phyloP scores from a whole-genome alignment of 495 filamentous ascomycete genomes.

The Echria macrotheca region DNA sequence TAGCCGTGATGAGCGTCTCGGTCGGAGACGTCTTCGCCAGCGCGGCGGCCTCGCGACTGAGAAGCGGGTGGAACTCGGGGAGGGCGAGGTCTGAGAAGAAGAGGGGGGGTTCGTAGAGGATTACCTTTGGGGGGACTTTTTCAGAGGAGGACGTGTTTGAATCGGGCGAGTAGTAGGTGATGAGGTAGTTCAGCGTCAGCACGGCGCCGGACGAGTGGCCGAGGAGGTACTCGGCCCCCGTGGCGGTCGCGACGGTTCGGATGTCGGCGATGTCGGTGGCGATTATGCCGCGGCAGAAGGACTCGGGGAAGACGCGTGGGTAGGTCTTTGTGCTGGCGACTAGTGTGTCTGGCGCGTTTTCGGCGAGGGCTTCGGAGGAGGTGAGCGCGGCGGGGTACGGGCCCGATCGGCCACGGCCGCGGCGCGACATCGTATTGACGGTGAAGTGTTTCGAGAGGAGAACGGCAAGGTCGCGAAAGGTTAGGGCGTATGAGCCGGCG shows the following conservation, averaged over 20 bases:
- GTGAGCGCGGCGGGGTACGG: slow-evolving; percentile 8
- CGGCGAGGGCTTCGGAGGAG: background rate
- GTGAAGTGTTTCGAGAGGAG: slow-evolving; percentile 9
- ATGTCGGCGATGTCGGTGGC: slow-evolving; percentile 12
- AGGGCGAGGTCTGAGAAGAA: background rate
- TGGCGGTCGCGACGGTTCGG: background rate
- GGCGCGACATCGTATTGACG: slow-evolving; percentile 13
- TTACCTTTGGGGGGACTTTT: background rate
- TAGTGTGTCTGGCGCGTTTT: background rate
- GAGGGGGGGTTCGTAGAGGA: slow-evolving; percentile 3
- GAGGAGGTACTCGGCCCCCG: slow-evolving; percentile 7
- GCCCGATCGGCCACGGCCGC: slow-evolving; percentile 12
- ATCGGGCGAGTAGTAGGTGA: background rate
- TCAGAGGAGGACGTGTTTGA: background rate
- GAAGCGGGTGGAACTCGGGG: background rate
- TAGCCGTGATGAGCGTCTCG: background rate
- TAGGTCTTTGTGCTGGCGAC: background rate
- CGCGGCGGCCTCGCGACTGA: background rate
- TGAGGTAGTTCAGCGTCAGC: slow-evolving; percentile 5
- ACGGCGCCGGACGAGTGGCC: slow-evolving; percentile 8
- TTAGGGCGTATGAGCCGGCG: slow-evolving; percentile 6
- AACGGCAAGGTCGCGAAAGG: slow-evolving; percentile 10
- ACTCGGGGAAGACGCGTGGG: slow-evolving; percentile 4
- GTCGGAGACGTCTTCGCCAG: background rate
- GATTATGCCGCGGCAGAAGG: slow-evolving; percentile 7